phyloP scores from a whole-genome alignment of 73 alveolate genomes.

The Urostyla sp. region DNA sequence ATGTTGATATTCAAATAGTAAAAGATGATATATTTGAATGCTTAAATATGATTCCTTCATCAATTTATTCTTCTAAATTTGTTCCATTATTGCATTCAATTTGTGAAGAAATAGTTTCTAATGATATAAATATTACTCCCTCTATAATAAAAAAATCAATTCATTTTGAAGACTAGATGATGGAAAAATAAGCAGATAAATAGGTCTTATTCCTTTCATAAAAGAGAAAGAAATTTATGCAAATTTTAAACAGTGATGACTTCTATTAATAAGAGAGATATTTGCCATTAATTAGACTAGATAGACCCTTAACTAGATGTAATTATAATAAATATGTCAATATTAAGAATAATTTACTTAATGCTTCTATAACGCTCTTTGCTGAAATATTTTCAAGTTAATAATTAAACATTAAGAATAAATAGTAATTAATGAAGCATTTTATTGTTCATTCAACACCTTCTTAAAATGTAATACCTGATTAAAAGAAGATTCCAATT shows the following conservation, averaged over 20 bases:
- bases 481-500: background rate
- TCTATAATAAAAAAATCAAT: background rate
- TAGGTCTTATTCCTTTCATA: background rate
- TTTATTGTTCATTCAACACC: conserved; percentile 30
- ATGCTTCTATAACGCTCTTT: conserved; percentile 1
- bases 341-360: background rate
- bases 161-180: conserved; percentile 11
- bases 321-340: background rate
- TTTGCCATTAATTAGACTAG: background rate
- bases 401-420: conserved; percentile 8
- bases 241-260: conserved; percentile 8
- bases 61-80: conserved; percentile 56
- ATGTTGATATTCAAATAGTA: conserved; percentile 24
- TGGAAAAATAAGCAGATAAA: background rate
- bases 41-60: conserved; percentile 51
- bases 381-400: conserved; percentile 27
- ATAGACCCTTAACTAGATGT: background rate
- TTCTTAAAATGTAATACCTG: background rate
- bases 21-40: conserved; percentile 62
- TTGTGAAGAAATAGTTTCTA: conserved; percentile 64
- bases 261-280: background rate
- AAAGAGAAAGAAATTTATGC: background rate
- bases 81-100: conserved; percentile 61
- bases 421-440: conserved; percentile 28
- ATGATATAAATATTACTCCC: conserved; percentile 8